phyloP scores from a whole-genome alignment of 2,329 filamentous ascomycete genomes.

The Aureobasidium lini region DNA sequence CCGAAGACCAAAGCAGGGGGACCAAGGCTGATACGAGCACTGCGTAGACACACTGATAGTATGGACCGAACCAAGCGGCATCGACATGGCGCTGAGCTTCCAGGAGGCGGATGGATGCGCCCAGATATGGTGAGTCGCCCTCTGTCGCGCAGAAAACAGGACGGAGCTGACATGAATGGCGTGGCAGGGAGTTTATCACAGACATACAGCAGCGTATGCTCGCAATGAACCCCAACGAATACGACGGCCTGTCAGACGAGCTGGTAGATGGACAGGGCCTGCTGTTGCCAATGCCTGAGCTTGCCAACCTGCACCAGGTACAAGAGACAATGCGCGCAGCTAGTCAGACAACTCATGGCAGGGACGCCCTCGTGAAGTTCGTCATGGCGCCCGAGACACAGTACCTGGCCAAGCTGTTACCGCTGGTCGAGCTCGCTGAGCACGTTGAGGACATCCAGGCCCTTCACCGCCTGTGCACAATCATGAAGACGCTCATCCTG shows the following conservation, averaged over 20 bases:
- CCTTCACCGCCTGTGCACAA: constrained; percentile 87
- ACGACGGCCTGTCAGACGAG: constrained; percentile 86
- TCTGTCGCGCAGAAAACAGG: not conserved
- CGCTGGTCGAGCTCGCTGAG: constrained; percentile 80
- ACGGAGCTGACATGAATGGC: not conserved
- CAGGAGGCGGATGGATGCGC: constrained; percentile 94
- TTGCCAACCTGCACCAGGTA: constrained; percentile 77
- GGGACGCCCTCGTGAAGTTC: constrained; percentile 81
- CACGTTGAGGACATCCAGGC: constrained; percentile 82
- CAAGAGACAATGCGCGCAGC: constrained; percentile 76
- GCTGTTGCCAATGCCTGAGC: constrained; percentile 66
- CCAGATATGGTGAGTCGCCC: constrained; percentile 67
- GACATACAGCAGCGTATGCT: constrained; percentile 71
- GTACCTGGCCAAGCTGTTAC: constrained; percentile 80
- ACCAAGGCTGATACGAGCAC: constrained; percentile 6
- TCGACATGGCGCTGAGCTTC: constrained; percentile 97
- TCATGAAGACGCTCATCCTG: constrained; percentile 93
- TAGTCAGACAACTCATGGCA: constrained; percentile 64
- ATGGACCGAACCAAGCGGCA: constrained; percentile 86
- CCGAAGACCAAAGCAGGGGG: not conserved
- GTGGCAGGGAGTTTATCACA: constrained; percentile 77
- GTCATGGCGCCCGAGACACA: constrained; percentile 64
- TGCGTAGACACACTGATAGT: constrained; percentile 79
- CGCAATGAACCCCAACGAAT: constrained; percentile 55
- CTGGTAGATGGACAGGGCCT: constrained; percentile 66